Base-by-base conservation (phyloP, 2,329 filamentous ascomycete species). In the Scolecobasidium constrictum region DNA sequence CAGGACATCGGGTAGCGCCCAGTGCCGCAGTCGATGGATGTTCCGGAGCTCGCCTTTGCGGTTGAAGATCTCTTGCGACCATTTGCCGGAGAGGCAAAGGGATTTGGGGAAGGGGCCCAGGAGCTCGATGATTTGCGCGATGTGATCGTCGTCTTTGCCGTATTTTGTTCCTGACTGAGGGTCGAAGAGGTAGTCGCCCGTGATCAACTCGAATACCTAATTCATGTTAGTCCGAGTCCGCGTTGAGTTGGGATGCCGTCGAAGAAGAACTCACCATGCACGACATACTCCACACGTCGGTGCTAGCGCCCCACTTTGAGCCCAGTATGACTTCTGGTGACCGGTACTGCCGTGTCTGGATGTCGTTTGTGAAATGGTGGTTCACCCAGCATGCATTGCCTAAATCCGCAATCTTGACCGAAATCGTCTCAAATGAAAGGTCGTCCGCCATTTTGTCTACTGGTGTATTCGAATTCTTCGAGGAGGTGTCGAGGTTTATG, bases 241-340 rank as follows among this genome's bases (percentile, higher is more conserved):
- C 20, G 13, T 3, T n/a, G 11, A 17, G 35, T 3, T 16, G 4
- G 11, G n/a, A 39, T 39, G 36, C 4, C 23, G 33, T n/a, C 23
- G 3, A 21, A 12, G 6, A 17, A 19, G 16, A 39, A 58, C 78
- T 55, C 73, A 96, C 92, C 92, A 98, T 98, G 52, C 85, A 85
- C 46, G 92, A 88, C 92, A 98, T 98, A 65, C 90, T 96, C 92
- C 92, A 98, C 5, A 96, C 85, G 64, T 98, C 92, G 2, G 92
- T 96, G 59, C 90, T 96, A n/a, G 92, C 92, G 52, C 92, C 92
- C 92, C 92, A 98, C 69, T 96, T 96, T 3, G 87, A 79, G 31
- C 92, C 92, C 16, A 98, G 69, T 47, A 98, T 96, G 44, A 98
- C 92, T 64, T 98, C 92, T 1, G 92, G 92, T 2, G 92, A 96